Evolutionary conservation across 2,329 filamentous ascomycete genomes (phyloP), one percentile per base, ranked within the genome.

Genomic region (Xylaria digitata): DNA sequence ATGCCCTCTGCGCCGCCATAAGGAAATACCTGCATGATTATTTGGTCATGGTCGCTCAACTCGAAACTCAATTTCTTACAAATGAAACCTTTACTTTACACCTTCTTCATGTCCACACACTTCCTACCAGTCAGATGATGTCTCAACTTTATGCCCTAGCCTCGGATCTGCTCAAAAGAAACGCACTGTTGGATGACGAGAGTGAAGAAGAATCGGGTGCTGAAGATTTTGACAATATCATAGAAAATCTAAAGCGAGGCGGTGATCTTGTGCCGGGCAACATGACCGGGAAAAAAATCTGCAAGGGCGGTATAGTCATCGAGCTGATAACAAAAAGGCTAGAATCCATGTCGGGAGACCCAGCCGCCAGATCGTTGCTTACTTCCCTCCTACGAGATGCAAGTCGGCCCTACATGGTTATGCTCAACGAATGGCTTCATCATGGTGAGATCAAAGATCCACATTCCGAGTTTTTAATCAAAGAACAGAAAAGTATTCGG

Each of bases 361-460:
- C 96, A 3, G 91, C 93, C 0, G 94, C 96, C 21, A 88, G 93
- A 69, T 87, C 90, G 26, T 81, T 99, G 21, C 85, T 99, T 11
- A 96, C 93, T 11, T 91, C 90, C 2, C 81, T 99, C 32, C 80
- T 99, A 48, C 87, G 93, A 63, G 95, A 98, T 78, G 91, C 95
- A 1, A 97, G 94, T 75, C 88, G 91, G 62, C 96, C 96, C 0
- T 99, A 99, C 77, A 97, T 98, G 94, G 87, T 87, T 48, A 99
- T 99, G 96, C 83, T 99, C 67, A 99, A 99, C 75, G 95, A 98
- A 78, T 99, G 96, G 96, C 83, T 99, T 17, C 96, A 99, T 76
- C 95, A 97, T 75, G 96, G 96, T 45, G 93, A 91, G 55, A 98
- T 99, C 78, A 93, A 92, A 75, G 96, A 99, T 77, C 93, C 94